A percentile compares a stretch with the other conserved stretches of the same genome.
Conservation (phyloP, 2,329 filamentous ascomycete genomes). For the Pseudogymnoascus sp. region DNA sequence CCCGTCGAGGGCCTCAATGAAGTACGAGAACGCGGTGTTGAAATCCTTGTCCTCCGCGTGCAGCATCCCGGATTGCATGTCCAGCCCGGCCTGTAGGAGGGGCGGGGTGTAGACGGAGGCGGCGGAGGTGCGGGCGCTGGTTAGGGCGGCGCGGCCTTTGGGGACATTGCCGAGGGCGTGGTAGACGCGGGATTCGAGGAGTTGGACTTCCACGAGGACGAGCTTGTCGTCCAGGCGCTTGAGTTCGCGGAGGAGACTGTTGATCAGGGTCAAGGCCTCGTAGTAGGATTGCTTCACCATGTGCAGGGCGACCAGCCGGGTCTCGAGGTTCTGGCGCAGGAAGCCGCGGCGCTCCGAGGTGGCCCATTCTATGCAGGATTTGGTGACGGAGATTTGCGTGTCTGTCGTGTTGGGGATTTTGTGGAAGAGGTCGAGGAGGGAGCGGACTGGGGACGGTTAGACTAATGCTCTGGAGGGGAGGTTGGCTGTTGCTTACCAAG, state of each 20-base stretch:
- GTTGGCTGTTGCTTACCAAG: slow-evolving; percentile 57
- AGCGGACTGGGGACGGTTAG: slow-evolving; percentile 58
- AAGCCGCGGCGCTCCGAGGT: slow-evolving; percentile 90
- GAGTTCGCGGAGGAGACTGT: slow-evolving; percentile 87
- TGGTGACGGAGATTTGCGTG: slow-evolving; percentile 88
- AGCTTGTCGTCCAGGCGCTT: slow-evolving; percentile 98
- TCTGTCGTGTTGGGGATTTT: slow-evolving; percentile 92
- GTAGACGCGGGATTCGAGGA: slow-evolving; percentile 94
- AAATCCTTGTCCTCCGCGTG: slow-evolving; percentile 99
- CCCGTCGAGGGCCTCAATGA: slow-evolving; percentile 96
- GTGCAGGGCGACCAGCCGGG: slow-evolving; percentile 83
- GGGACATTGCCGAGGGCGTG: slow-evolving; percentile 94
- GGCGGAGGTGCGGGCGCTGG: slow-evolving; percentile 86
- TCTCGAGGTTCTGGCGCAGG: slow-evolving; percentile 96
- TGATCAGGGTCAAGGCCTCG: slow-evolving; percentile 93
- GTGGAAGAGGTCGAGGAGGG: slow-evolving; percentile 91
- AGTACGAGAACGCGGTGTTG: slow-evolving; percentile 97
- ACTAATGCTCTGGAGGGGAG: neutral
- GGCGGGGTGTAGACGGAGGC: slow-evolving; percentile 97
- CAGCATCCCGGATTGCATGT: slow-evolving; percentile 99
- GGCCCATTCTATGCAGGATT: slow-evolving; percentile 99
- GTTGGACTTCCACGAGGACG: slow-evolving; percentile 92
- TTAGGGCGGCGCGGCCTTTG: slow-evolving; percentile 90
- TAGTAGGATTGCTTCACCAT: slow-evolving; percentile 98
- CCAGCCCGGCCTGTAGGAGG: slow-evolving; percentile 85